Base-by-base conservation (phyloP, 305 asterid genomes). In the Fraxinus albicans region DNA sequence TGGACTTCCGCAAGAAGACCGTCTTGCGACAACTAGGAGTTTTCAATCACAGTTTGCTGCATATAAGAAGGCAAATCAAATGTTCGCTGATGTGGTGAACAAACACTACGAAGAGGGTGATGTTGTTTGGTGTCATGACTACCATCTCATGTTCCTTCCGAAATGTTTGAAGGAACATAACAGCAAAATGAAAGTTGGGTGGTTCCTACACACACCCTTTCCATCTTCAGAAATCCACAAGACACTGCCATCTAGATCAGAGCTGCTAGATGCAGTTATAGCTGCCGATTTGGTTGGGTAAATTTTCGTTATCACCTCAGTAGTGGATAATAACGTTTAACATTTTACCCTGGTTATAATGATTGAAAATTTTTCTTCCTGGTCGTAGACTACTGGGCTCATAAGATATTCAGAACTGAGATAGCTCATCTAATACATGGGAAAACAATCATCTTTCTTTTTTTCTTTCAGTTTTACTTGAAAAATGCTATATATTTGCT, bases 131-230 rank as follows among this genome's bases (percentile, higher is more conserved):
- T 94, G 98, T 86, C 98, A 95, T 80, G 98, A 95, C 81, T 95
- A 95, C 88, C 98, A 95, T 91, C 91, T 95, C 76, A 95, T 95
- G 98, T 95, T 94, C 90, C 97, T 95, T 58, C 98, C 98, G 2
- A 87, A 91, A 86, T 95, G 90, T 86, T 90, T 95, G 63, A 95
- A 95, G 90, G 94, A 92, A 10, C 70, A 88, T 78, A 94, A 95
- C 83, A 90, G 90, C 83, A 88, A 87, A 81, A 95, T 94, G 96
- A 95, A 95, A 91, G 98, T 95, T 75, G 98, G 98, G 70, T 95
- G 98, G 98, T 95, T 95, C 89, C 90, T 95, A 77, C 98, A 95
- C 86, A 95, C 98, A n/a, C 98, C 98, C 63, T 95, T 95, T 83
- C 98, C 98, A 63, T 95, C 98, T 84, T 95, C 98, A 67, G 98